Conservation (phyloP, 2,329 filamentous ascomycete species). For the Chalaropsis ovoidea region DNA sequence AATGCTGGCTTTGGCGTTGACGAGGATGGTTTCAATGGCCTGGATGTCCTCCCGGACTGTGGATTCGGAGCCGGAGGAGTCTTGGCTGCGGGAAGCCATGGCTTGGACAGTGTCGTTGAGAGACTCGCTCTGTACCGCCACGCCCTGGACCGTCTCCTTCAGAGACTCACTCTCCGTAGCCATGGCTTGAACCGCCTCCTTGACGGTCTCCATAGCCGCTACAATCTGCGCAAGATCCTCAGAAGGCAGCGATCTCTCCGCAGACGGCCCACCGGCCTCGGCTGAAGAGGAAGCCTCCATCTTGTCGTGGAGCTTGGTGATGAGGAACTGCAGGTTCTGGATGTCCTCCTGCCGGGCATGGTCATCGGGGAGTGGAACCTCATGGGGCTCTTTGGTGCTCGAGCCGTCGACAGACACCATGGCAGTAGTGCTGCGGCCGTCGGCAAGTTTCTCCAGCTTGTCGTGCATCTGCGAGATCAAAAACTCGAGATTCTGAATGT, state of each 20-base stretch:
- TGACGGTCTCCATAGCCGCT: conserved; percentile 42
- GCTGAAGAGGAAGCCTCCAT: conserved; percentile 46
- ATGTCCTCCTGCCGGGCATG: conserved; percentile 60
- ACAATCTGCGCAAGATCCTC: conserved; percentile 49
- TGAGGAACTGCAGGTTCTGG: conserved; percentile 73
- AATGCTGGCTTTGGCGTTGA: conserved; percentile 78
- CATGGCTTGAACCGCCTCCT: too few species aligned
- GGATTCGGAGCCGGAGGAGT: conserved; percentile 29
- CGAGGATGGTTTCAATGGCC: conserved; percentile 79
- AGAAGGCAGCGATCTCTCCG: conserved; percentile 35
- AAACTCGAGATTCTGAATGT: conserved; percentile 24
- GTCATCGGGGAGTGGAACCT: conserved; percentile 33
- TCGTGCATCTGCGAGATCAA: conserved; percentile 22
- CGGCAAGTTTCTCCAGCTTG: conserved; percentile 23
- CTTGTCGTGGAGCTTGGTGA: conserved; percentile 73
- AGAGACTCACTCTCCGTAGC: conserved; percentile 33
- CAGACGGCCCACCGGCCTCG: conserved; percentile 28
- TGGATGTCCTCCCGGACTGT: conserved; percentile 63
- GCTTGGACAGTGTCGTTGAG: conserved; percentile 43
- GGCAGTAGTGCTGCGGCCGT: conserved; percentile 13
- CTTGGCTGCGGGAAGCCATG: conserved; percentile 31
- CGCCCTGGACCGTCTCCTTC: conserved; percentile 37
- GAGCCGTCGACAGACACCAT: neutral
- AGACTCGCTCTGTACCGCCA: conserved; percentile 35
- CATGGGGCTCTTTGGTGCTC: neutral